Base-by-base conservation (phyloP, 257 asterid genomes). In the Hygrophila difformis region DNA sequence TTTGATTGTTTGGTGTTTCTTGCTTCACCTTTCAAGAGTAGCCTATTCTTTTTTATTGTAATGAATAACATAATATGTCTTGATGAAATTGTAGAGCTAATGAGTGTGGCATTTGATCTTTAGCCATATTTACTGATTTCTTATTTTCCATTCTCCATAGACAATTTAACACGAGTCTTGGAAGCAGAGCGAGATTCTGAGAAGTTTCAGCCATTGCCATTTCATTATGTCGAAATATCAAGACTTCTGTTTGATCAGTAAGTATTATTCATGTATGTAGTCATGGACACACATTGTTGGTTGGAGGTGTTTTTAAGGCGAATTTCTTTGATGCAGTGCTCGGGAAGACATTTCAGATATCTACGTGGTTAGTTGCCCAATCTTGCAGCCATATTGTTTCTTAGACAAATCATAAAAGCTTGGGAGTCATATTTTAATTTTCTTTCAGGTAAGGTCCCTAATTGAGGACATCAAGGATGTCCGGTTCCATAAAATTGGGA, bases 381-480 rank as follows among this genome's bases (percentile, higher is more conserved):
- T 31, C 9, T 24, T 17, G 34, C 49, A 43, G 1, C 44, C 43
- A 6, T 19, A 2, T 49, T 55, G 18, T 57, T 24, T 16, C 12
- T 38, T 47, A 42, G 11, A 8, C 43, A 3, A 39, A 22, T 39
- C 7, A 49, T 42, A 12, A 13, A 35, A 50, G 24, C 51, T 26
- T 39, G 63, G 56, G 48, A 36, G 43, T 55, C 64, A 39, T 9
- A 60, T 48, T 38, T 23, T 12, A 34, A 13, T n/a, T 53, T 53
- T 33, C 7, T 46, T 16, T 16, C 53, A 82, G 96, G 96, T 82
- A 60, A 75, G 93, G 64, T 89, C 96, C 40, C 88, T 89, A 39
- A 70, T 89, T 61, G 98, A 89, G 72, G 96, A 89, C 64, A 85
- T 89, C 68, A 89, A 82, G 73, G 96, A 79, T 43, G 98, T 89